phyloP scores from a whole-genome alignment of 2,329 filamentous ascomycete genomes.

The Hawksworthiomyces lignivorus region DNA sequence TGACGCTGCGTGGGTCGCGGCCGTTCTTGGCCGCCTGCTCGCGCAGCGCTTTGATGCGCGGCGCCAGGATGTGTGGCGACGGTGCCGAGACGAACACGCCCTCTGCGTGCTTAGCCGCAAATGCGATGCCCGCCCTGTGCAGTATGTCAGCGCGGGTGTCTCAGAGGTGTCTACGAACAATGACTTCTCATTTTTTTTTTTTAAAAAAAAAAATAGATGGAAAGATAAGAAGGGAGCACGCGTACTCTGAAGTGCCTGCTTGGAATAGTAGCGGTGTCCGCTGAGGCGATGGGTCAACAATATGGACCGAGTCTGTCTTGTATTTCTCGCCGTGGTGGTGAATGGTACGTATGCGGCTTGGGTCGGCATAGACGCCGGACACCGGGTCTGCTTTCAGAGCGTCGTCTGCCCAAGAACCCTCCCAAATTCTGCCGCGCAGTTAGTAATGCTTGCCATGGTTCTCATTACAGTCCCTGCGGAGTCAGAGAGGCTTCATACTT shows the following conservation, averaged over 20 bases:
- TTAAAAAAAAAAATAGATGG: too few species aligned
- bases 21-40: slow-evolving; percentile 9
- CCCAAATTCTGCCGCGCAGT: background rate
- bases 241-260: slow-evolving; percentile 14
- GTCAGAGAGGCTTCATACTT: background rate
- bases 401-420: slow-evolving; percentile 3
- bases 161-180: too few species aligned
- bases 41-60: slow-evolving; percentile 11
- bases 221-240: too few species aligned
- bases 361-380: slow-evolving; percentile 6
- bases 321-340: slow-evolving; percentile 8
- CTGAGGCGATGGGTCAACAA: slow-evolving; percentile 7
- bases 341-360: slow-evolving; percentile 4
- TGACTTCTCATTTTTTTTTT: too few species aligned
- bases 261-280: slow-evolving; percentile 17
- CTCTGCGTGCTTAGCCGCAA: slow-evolving; percentile 19
- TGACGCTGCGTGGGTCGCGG: slow-evolving; percentile 14
- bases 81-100: slow-evolving; percentile 14
- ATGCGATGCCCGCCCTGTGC: slow-evolving; percentile 11
- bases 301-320: background rate
- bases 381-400: slow-evolving; percentile 4
- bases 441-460: background rate
- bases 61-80: slow-evolving; percentile 7
- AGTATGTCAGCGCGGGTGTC: too few species aligned
- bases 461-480: background rate